Conservation (phyloP, 192 early-diverging fungal species). For the Lobosporangium transversale region DNA sequence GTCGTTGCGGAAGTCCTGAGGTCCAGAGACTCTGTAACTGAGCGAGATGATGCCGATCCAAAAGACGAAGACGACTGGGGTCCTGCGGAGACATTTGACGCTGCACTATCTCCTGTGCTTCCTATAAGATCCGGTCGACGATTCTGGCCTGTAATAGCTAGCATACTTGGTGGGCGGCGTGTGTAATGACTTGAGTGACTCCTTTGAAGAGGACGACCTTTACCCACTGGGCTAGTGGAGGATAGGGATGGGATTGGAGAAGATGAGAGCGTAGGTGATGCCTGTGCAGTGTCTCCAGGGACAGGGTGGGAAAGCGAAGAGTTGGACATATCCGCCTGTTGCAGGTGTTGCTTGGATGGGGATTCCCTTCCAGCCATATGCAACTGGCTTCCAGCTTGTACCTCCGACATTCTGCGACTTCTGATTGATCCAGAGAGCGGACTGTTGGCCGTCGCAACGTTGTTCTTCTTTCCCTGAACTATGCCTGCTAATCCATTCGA, state of each 20-base stretch:
- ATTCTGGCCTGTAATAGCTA: conserved; percentile 5
- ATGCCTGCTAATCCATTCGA: no score
- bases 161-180: conserved; percentile 33
- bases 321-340: background rate
- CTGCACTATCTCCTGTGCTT: background rate
- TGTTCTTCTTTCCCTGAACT: no score
- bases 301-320: background rate
- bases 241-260: background rate
- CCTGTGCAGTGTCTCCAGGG: conserved; percentile 1
- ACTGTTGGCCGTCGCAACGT: background rate
- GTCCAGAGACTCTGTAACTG: conserved; percentile 6
- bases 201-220: conserved; percentile 29
- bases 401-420: conserved; percentile 28
- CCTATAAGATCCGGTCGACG: background rate
- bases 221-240: conserved; percentile 5
- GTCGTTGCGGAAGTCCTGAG: background rate
- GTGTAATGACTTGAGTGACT: conserved; percentile 17
- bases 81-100: conserved; percentile 2
- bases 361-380: conserved; percentile 4
- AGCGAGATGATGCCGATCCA: conserved; percentile 18
- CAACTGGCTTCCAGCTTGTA: conserved; percentile 20
- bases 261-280: background rate
- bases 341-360: conserved; percentile 3
- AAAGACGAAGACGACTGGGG: conserved; percentile 25
- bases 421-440: conserved; percentile 20